Base-by-base conservation (phyloP, 2,329 filamentous ascomycete species). In the Gnomoniopsis sp. region DNA sequence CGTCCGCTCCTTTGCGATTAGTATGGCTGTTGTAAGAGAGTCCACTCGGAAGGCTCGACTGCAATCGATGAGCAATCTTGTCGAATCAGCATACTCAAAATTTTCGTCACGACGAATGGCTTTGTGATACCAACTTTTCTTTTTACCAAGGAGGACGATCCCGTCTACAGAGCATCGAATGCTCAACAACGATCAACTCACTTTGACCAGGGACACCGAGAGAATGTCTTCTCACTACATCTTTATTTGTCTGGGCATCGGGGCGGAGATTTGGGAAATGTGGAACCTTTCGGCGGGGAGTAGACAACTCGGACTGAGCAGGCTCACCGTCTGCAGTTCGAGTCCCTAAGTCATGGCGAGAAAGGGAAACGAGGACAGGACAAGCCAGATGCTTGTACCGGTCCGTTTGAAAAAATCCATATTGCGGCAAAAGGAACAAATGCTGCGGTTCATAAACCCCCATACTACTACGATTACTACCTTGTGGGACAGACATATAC, bases 1-100 rank as follows among this genome's bases (percentile, higher is more conserved):
- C 71, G 68, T 76, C 71, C 74, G 68, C 68, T 77, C 74, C 68
- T 75, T 75, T 59, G 66, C 61, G 54, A 65, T 63, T 66, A 54
- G 53, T 56, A 53, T 49, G 57, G 38, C 49, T 48, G 30, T 38
- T 43, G 21, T 22, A 46, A 51, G 55, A 48, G 51, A 51, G 36
- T 26, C 49, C 22, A 19, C 33, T 47, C 49, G 38, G 48, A 49
- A 50, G 38, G 48, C 53, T 47, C 53, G 52, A 53, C 49, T 46
- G 48, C 47, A 47, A 23, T 36, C 49, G 53, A 52, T 49, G 44
- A 57, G 33, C 47, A 34, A 53, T 30, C 50, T 23, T 15, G 34
- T 54, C 54, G 26, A 54, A 44, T 33, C 46, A 46, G 46, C 53
- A 22, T 57, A 57, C 57, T 19, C 23, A 47, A 55, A 41, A 36